phyloP scores from a whole-genome alignment of 257 asterid genomes.

The Paulownia fortunei region DNA sequence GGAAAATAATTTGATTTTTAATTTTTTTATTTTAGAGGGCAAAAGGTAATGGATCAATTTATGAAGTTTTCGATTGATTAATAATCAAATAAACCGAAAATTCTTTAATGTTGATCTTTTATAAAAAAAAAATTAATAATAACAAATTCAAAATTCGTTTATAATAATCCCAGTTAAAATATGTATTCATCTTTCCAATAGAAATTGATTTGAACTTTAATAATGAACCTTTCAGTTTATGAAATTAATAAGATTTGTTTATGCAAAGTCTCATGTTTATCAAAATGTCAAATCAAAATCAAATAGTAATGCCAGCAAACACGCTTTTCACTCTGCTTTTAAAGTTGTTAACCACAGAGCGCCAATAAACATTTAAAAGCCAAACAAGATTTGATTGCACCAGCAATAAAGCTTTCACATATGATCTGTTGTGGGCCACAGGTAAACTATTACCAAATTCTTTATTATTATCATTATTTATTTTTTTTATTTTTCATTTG shows the following conservation, averaged over 20 bases:
- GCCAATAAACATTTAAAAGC: conserved; percentile 10
- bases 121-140: no score
- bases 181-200: no score
- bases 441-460: not conserved
- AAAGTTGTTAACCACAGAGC: not conserved
- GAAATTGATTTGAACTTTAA: no score
- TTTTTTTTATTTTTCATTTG: not conserved
- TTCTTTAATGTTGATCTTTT: no score
- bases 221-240: no score
- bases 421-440: conserved; percentile 13
- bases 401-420: conserved; percentile 18
- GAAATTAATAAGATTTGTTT: not conserved
- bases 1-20: no score
- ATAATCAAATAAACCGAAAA: no score
- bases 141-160: no score
- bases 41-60: no score
- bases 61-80: no score
- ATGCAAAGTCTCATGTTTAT: not conserved
- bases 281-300: conserved; percentile 3
- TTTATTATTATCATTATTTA: not conserved
- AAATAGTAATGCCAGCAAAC: not conserved
- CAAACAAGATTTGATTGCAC: conserved; percentile 4
- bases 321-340: not conserved
- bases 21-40: no score
- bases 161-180: no score